Base-by-base conservation (phyloP, 73 alveolate species). In the Uronychia binucleata region DNA sequence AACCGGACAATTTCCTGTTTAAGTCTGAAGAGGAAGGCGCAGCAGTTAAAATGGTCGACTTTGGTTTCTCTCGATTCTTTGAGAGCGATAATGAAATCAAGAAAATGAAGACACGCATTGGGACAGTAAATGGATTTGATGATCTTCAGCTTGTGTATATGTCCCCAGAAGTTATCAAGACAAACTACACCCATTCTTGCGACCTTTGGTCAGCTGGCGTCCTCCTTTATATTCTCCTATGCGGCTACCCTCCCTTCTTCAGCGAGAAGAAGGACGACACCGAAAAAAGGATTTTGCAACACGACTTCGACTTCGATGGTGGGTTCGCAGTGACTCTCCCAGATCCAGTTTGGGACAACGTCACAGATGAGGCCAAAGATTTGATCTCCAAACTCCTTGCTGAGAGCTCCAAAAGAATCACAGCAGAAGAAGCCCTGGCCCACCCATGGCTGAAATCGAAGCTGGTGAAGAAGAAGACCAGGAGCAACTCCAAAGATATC, bases 401-500 rank as follows among this genome's bases (percentile, higher is more conserved):
- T 74, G 95, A 88, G 34, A 92, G 93, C 31, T 95, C 88, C 58
- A 79, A 85, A 59, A 89, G 98, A 80, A 85, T 86, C 25, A 81
- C 93, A 33, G 96, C 98, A 25, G 84, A 85, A 58, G 90, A 94
- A 83, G 98, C 97, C 31, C 84, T 95, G 33, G 79, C 92, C 34
- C 99, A 96, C 79, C 91, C 91, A 29, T 96, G 99, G 99, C 74
- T 96, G 26, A 91, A 85, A 32, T n/a, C 67, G n/a, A 5, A 46
- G 5, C n/a, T 46, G n/a, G 19, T 11, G 67, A 46, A 11, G 67
- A 46, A 46, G 67, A 46, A 46, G 19, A 19, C 67, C 19, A 46
- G 19, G 67, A 46, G n/a, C 67, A 46, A 46, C 67, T 46, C 67
- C 5, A 5, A 5, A 46, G 67, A 46, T 11, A 46, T 46, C 67